Percentiles rank a stretch among this genome's conserved stretches.
Conservation (phyloP, 306 rosid species). For the Rosa chinensis region DNA sequence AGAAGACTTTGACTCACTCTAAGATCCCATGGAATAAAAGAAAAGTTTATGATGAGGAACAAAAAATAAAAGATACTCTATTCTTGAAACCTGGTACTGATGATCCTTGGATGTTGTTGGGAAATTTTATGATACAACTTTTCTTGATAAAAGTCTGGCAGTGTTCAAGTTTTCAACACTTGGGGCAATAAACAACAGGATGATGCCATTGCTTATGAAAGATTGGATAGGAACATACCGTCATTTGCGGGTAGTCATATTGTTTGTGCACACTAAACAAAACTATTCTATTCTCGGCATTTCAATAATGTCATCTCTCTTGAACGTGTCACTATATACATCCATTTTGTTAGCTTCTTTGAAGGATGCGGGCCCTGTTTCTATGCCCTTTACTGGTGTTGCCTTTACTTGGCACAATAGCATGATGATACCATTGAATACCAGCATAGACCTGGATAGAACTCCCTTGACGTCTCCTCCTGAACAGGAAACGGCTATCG, state of each 20-base stretch:
- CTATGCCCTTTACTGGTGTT: not conserved
- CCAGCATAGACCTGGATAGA: not conserved
- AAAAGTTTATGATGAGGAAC: too few relatives aligned
- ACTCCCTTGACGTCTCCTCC: too few relatives aligned
- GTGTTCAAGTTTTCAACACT: not conserved
- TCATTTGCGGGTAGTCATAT: not conserved
- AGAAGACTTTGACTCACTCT: not conserved
- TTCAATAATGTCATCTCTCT: not conserved
- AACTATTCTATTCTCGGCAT: not conserved
- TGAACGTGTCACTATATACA: not conserved
- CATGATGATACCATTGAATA: not conserved
- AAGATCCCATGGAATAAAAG: not conserved
- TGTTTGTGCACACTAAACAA: not conserved
- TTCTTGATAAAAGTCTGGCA: not conserved
- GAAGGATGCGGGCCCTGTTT: not conserved
- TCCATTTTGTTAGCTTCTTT: not conserved
- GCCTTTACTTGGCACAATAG: not conserved
- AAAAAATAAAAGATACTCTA: not conserved
- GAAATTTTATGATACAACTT: not conserved
- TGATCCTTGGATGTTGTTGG: not conserved
- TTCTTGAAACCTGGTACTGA: constrained; percentile 4
- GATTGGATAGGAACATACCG: not conserved
- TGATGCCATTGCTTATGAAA: not conserved
- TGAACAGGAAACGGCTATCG: not conserved
- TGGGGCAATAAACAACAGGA: not conserved